Conservation (phyloP, 2,329 filamentous ascomycete genomes). For the Fusarium azukiicola region DNA sequence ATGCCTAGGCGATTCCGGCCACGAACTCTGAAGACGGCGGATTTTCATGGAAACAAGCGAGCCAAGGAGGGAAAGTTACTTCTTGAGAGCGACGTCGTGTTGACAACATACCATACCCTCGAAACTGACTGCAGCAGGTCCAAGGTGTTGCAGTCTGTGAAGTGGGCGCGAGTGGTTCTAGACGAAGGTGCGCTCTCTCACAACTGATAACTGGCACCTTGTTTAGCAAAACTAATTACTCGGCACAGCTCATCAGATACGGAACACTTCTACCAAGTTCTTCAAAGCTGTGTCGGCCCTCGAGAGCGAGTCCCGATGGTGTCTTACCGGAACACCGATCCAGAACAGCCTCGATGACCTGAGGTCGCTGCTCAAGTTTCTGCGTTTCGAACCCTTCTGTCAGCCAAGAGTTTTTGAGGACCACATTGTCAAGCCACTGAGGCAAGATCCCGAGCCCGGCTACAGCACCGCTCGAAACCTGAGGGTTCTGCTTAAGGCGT, state of each 20-base stretch:
- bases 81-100: constrained; percentile 62
- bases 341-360: constrained; percentile 76
- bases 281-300: constrained; percentile 67
- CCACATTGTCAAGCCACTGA: not conserved
- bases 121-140: constrained; percentile 57
- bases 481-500: not conserved
- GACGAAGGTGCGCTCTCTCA: constrained; percentile 66
- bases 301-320: constrained; percentile 70
- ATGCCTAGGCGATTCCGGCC: constrained; percentile 57
- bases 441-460: accelerated
- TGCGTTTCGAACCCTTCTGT: constrained; percentile 25
- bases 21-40: constrained; percentile 52
- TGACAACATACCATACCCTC: constrained; percentile 72
- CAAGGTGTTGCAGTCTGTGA: constrained; percentile 56
- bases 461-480: not conserved
- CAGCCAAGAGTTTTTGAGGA: constrained; percentile 17
- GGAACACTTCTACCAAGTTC: constrained; percentile 67
- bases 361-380: constrained; percentile 40
- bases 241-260: constrained; percentile 67
- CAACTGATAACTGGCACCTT: too few species aligned
- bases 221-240: not conserved
- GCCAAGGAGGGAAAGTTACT: constrained; percentile 51
- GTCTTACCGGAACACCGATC: constrained; percentile 74
- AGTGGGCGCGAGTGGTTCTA: constrained; percentile 67
- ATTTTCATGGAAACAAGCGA: constrained; percentile 63